Evolutionary conservation across 2,329 filamentous ascomycete species (phyloP), one percentile per base, ranked within the genome.

Genomic region (Simplicillium sp.): DNA sequence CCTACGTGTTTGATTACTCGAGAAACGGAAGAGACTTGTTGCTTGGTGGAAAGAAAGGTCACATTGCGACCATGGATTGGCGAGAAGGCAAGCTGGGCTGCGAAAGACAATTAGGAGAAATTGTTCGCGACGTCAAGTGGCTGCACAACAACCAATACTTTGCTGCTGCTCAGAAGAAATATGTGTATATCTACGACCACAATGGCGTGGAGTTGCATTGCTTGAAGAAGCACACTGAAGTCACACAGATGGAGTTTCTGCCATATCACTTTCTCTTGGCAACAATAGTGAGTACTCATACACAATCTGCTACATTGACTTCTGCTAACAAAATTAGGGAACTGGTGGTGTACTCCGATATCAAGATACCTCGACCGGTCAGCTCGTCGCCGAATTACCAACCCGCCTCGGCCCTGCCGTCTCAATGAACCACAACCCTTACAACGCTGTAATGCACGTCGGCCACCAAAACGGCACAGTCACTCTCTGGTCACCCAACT

Each of bases 61-160:
- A 98, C 77, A 71, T 98, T 49, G 90, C 92, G 42, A 90, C 86
- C 1, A 94, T 97, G 78, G 89, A 98, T 63, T 98, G 92, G 90
- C 74, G 90, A 48, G 83, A 84, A 50, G 90, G 89, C 34, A 95
- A 89, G 61, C 67, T 96, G 44, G 87, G 86, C 7, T 96, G 88
- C 58, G 92, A 98, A 60, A 55, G 97, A 47, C 87, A 98, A 58
- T 71, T 98, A 46, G 80, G 82, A 38, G 92, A 98, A 68, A 97
- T 88, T 1, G 75, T 97, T 11, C 74, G 90, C 39, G 90, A 96
- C 63, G 83, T 84, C 18, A 83, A 82, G 56, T 98, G 88, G 85
- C 71, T 97, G 53, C 88, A 96, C 65, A 95, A 95, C 59, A 89
- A 92, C 60, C 87, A 95, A 51, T 84, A 80, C 64, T 96, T 97